Evolutionary conservation across 176 grass and related monocot genomes (phyloP), one percentile per base, ranked within the genome.

Genomic region (Oryza brachyantha): DNA sequence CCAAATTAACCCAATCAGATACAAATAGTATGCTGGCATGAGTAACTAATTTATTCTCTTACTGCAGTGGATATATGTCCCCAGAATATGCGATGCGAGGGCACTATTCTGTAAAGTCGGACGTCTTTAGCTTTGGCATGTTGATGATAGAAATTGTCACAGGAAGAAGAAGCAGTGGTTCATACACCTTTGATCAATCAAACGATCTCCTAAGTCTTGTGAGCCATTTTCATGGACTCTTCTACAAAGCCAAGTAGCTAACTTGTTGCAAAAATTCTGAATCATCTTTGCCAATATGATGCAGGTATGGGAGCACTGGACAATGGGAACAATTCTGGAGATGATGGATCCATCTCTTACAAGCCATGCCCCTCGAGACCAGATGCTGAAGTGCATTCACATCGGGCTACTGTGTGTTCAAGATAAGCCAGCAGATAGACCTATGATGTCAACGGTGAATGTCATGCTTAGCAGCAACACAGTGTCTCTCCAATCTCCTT

Each of bases 131-230:
- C 50, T 93, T 87, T 58, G 91, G 88, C 14, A 52, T 93, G 28
- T 80, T 93, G 66, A 74, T 93, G 64, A 80, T 93, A 77, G 91
- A 93, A 76, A 88, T 88, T 61, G 11, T 93, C 54, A 93, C 85
- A 0, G 70, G 88, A 84, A 79, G 70, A 85, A 76, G 82, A 85
- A 90, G 89, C 54, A 85, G 38, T 62, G 70, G 71, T 13, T 77
- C 77, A 17, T 69, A 0, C 31, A 84, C 76, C 7, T 42, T 80
- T 0, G 66, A 88, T n/a, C 67, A 89, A 74, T 84, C 79, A 45
- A 74, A 73, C 12, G 88, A 83, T 28, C 82, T 93, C 62, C 22
- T 88, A 70, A 84, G 80, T 74, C 73, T 78, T 6, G 85, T 93
- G 64, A 74, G 79, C 64, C 6, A 1, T 13, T 32, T 3, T 58